A percentile compares a stretch with the other conserved stretches of the same genome.
These are phyloP conservation scores for Leucosporidium scottii DNA, from an alignment of 768 basidiomycete species.

Conservation along the genomic window DNA sequence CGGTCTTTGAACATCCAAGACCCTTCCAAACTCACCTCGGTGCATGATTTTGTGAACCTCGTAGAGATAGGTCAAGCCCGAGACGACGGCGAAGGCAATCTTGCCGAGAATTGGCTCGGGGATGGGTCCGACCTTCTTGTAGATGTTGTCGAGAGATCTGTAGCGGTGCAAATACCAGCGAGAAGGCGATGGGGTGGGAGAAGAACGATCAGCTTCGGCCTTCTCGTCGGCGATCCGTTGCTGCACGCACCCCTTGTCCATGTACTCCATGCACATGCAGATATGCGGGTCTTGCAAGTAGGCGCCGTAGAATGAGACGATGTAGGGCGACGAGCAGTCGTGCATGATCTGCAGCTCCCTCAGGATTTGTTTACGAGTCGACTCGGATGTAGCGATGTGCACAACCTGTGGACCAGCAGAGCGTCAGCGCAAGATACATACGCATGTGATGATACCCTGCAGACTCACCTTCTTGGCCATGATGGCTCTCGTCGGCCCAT, in stretches of 20 bases:
- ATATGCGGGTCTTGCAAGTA: constrained; percentile 96
- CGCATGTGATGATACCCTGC: constrained; percentile 3
- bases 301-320: constrained; percentile 95
- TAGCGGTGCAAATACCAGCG: too few species aligned
- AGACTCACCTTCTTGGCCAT: constrained; percentile 93
- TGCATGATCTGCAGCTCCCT: constrained; percentile 99
- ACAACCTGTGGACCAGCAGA: constrained; percentile 58
- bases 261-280: constrained; percentile 93
- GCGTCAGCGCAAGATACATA: background rate
- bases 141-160: constrained; percentile 64
- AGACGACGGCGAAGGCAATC: constrained; percentile 89
- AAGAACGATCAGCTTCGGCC: background rate
- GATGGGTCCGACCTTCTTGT: constrained; percentile 90
- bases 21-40: constrained; percentile 62
- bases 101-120: constrained; percentile 85
- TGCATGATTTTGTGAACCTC: constrained; percentile 97
- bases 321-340: constrained; percentile 56
- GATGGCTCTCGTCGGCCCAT: constrained; percentile 76
- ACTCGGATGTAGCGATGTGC: constrained; percentile 90
- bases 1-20: background rate
- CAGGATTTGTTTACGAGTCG: constrained; percentile 93
- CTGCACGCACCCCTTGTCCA: constrained; percentile 71
- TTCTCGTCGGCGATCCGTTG: background rate
- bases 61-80: constrained; percentile 93
- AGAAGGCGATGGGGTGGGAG: background rate